Base-by-base conservation (phyloP, 805 yeast species). In the Starmerella gropengiesseri region DNA sequence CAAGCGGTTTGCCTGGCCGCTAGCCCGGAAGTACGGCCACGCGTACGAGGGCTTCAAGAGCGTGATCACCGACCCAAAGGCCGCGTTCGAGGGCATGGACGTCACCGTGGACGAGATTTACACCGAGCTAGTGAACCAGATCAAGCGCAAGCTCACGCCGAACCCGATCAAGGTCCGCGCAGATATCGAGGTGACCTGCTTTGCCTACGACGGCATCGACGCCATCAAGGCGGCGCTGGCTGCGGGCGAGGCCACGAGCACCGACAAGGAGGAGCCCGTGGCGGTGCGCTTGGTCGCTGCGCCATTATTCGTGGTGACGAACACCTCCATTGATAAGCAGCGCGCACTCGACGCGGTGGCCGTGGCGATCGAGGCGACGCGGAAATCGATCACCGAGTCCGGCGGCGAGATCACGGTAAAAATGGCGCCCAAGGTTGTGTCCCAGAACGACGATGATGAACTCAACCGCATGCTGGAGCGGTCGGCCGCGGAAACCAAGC, bases 381-480 rank as follows among this genome's bases (percentile, higher is more conserved):
- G 74, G 47, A 75, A 73, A 55, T 70, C 77, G 38, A 86, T 91
- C 57, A 73, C 72, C 47, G 68, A 71, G 17, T 71, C 75, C 43
- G 94, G 85, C 41, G 98, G 98, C 60, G 74, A 76, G 45, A 81
- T 94, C 63, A 84, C 82, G 54, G 81, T 89, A 51, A 86, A 93
- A 42, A 89, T 89, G 96, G 89, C 94, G 56, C 97, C 98, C 60
- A 89, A 87, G 76, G 96, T 97, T 32, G 97, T 91, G 53, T 86
- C 96, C 44, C 97, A 95, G 48, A 83, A 91, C 47, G 98, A 91
- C 63, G 98, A 91, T 64, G 97, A 95, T 47, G 96, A 87, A 67
- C 75, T 91, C 60, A 94, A 86, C 66, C 95, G 94, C 48, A 74
- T 91, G 53, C 78, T 91, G 75, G 96, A 89, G 67, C 75, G 83